phyloP scores from a whole-genome alignment of 192 early-diverging fungal genomes.

The Entomortierella chlamydospora region DNA sequence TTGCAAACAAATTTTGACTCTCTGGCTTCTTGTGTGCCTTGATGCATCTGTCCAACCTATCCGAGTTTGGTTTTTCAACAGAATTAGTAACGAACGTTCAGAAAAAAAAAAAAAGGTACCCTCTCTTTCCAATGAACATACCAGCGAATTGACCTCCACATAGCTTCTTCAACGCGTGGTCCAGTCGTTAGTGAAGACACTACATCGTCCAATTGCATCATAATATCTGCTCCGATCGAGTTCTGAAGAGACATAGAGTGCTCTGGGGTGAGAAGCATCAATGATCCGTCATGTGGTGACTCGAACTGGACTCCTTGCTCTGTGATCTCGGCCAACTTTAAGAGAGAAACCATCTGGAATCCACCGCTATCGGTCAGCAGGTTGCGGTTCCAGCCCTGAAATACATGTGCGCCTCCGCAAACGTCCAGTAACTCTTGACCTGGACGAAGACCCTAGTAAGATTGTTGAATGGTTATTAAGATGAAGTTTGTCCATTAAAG shows the following conservation, averaged over 20 bases:
- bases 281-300: constrained; percentile 84
- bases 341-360: constrained; percentile 92
- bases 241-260: constrained; percentile 90
- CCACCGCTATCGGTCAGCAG: constrained; percentile 87
- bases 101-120: no score
- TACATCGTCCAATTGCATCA: constrained; percentile 95
- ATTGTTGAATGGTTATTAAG: not conserved
- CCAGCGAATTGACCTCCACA: constrained; percentile 91
- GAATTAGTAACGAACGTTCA: no score
- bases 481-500: no score
- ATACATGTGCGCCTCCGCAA: constrained; percentile 81
- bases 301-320: constrained; percentile 89
- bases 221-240: constrained; percentile 88
- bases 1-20: constrained; percentile 88
- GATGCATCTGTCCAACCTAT: constrained; percentile 81
- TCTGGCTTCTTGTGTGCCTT: constrained; percentile 76
- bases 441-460: constrained; percentile 65
- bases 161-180: constrained; percentile 88
- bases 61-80: no score
- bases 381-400: constrained; percentile 85
- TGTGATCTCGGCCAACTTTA: constrained; percentile 85
- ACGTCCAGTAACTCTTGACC: constrained; percentile 81
- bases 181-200: constrained; percentile 86
- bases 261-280: constrained; percentile 87
- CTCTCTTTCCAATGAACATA: constrained; percentile 6